phyloP scores from a whole-genome alignment of 495 filamentous ascomycete species.

The Durotheca rogersii region DNA sequence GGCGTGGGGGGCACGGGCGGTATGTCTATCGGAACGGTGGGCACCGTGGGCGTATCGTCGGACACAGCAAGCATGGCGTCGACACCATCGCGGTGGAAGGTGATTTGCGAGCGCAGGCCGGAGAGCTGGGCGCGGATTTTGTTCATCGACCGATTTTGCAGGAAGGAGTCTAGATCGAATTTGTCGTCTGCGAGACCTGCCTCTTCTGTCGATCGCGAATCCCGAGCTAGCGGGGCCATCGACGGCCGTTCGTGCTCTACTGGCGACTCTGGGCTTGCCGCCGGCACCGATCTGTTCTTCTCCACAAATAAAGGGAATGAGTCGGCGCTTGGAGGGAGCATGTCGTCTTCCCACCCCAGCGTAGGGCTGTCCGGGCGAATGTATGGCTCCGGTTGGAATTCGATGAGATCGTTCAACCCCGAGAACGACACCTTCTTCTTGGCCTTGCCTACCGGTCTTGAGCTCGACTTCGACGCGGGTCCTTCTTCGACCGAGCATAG shows the following conservation, averaged over 20 bases:
- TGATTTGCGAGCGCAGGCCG: constrained; percentile 41
- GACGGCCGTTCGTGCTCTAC: background rate
- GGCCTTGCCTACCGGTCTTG: constrained; percentile 17
- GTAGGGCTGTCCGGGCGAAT: constrained; percentile 51
- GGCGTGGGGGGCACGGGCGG: constrained; percentile 4
- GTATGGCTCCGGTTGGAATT: constrained; percentile 42
- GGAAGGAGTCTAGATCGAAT: constrained; percentile 35
- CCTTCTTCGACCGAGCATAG: constrained; percentile 44
- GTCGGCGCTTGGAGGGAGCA: constrained; percentile 21
- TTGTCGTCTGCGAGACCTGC: constrained; percentile 22
- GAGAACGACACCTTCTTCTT: constrained; percentile 59
- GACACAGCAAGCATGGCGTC: constrained; percentile 36
- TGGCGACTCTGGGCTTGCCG: background rate
- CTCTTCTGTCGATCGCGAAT: constrained; percentile 8
- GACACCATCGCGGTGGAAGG: constrained; percentile 42
- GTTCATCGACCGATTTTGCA: constrained; percentile 43
- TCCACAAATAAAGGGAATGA: constrained; percentile 14
- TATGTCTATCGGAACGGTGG: constrained; percentile 1
- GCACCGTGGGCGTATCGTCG: constrained; percentile 13
- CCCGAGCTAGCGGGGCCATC: constrained; percentile 3
- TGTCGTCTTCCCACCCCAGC: constrained; percentile 44
- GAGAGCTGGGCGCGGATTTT: constrained; percentile 47
- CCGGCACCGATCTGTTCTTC: constrained; percentile 12
- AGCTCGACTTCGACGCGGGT: constrained; percentile 15
- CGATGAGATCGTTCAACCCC: constrained; percentile 38